phyloP scores from a whole-genome alignment of 2,329 filamentous ascomycete species.

The Pezicula neosporulosa region DNA sequence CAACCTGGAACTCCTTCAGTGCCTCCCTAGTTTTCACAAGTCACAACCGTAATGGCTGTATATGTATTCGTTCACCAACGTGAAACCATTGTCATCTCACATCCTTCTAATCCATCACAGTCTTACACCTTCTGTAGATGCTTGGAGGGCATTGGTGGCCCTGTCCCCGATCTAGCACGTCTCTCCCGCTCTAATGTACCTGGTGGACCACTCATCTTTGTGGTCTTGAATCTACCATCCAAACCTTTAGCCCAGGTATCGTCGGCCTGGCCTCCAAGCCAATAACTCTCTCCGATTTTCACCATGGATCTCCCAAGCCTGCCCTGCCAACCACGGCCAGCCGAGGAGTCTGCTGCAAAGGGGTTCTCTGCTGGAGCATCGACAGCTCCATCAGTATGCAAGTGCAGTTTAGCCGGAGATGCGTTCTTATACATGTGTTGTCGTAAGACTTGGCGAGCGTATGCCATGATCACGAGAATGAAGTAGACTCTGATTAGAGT shows the following conservation, averaged over 20 bases:
- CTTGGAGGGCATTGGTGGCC: constrained; percentile 27
- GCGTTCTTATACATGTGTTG: constrained; percentile 57
- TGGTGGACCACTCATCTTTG: constrained; percentile 32
- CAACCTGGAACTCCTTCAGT: no score
- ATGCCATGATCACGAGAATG: constrained; percentile 77
- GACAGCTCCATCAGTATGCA: constrained; percentile 29
- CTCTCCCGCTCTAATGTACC: constrained; percentile 38
- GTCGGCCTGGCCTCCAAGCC: constrained; percentile 65
- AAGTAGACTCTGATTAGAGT: constrained; percentile 81
- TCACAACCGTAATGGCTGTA: not conserved
- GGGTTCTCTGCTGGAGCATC: constrained; percentile 59
- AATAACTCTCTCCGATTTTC: constrained; percentile 70
- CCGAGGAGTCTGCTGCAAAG: constrained; percentile 66
- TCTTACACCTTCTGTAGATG: constrained; percentile 18
- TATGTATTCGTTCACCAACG: not conserved
- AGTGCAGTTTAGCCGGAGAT: constrained; percentile 21
- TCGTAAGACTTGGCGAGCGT: constrained; percentile 72
- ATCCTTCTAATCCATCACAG: not conserved
- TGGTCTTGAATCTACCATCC: constrained; percentile 55
- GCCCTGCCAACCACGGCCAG: constrained; percentile 76
- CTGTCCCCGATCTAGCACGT: constrained; percentile 37
- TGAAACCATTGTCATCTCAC: not conserved
- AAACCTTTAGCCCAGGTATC: constrained; percentile 67
- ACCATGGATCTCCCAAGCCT: constrained; percentile 78
- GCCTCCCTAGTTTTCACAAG: not conserved